Evolutionary conservation across 139 green algal species (phyloP), one percentile per base, ranked within the genome.

Genomic region (Micractinium sp.): DNA sequence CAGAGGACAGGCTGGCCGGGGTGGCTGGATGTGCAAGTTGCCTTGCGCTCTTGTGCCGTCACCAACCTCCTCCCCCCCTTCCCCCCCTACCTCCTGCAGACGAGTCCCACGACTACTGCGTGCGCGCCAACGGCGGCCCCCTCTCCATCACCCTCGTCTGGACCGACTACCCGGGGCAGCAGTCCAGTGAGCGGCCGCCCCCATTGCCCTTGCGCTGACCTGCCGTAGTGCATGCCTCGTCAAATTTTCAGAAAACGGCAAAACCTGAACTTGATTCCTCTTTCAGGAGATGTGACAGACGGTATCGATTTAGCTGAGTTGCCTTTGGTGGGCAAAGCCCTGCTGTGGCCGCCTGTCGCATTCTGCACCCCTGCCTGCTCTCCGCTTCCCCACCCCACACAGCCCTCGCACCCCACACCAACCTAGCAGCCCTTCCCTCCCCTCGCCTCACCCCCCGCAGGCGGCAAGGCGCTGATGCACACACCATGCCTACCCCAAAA

Each of bases 141-240:
- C 79, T 98, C 20, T 87, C 90, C 9, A 90, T 98, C 31, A 98
- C 95, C 2, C 93, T 99, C 22, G 95, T 85, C 36, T 93, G 90
- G 91, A 66, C 82, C n/a, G 89, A 91, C 81, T 93, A 85, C 36
- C 91, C 90, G 29, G 90, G 41, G 47, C 47, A 56, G 47, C 13
- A 31, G n/a, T 18, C 33, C 81, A 38, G 38, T 31, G 16, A 19
- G 22, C 2, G 29, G n/a, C n/a, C n/a, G n/a, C n/a, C n/a, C n/a
- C n/a, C n/a, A n/a, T 81, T 35, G 35, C 27, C 3, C 15, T 47
- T n/a, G n/a, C 73, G n/a, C 1, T 79, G 73, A 23, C 1, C 73
- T 41, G 73, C n/a, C n/a, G n/a, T n/a, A n/a, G n/a, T n/a, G n/a
- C n/a, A n/a, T n/a, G n/a, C n/a, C n/a, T n/a, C n/a, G n/a, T n/a